Conservation (phyloP, 1,284 basidiomycete genomes). For the Termitomyces sp. region DNA sequence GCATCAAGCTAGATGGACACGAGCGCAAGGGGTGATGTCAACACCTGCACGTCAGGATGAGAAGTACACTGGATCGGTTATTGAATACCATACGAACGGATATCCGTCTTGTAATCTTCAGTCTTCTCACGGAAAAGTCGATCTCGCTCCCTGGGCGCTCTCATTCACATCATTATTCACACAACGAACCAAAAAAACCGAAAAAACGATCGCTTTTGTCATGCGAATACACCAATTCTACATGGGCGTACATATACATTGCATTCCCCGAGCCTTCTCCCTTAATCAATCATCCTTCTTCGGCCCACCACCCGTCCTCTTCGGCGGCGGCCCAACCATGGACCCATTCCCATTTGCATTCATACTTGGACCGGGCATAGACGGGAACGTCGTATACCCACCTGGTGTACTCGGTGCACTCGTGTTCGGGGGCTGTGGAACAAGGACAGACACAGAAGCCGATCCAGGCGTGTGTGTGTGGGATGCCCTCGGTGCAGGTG, state of each 20-base stretch:
- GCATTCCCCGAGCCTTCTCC: background rate
- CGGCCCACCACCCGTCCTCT: background rate
- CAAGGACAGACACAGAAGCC: background rate
- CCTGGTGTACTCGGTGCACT: background rate
- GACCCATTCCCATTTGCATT: background rate
- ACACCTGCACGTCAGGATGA: too few species aligned
- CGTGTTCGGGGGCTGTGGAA: background rate
- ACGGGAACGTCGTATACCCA: background rate
- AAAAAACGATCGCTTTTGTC: background rate
- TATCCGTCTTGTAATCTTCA: too few species aligned
- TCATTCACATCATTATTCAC: too few species aligned
- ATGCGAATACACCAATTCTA: background rate
- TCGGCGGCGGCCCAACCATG: background rate
- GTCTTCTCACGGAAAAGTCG: too few species aligned
- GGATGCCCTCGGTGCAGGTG: constrained; percentile 3
- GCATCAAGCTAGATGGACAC: too few species aligned
- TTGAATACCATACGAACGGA: too few species aligned
- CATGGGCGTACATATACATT: background rate
- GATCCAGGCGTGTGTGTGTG: background rate
- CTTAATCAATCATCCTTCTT: background rate
- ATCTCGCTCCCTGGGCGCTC: too few species aligned
- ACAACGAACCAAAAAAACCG: background rate
- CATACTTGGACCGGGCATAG: background rate
- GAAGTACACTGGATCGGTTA: too few species aligned
- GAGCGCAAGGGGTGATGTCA: too few species aligned